phyloP scores from a whole-genome alignment of 345 rosid genomes.

The rapeseed (Brassica napus) region DNA sequence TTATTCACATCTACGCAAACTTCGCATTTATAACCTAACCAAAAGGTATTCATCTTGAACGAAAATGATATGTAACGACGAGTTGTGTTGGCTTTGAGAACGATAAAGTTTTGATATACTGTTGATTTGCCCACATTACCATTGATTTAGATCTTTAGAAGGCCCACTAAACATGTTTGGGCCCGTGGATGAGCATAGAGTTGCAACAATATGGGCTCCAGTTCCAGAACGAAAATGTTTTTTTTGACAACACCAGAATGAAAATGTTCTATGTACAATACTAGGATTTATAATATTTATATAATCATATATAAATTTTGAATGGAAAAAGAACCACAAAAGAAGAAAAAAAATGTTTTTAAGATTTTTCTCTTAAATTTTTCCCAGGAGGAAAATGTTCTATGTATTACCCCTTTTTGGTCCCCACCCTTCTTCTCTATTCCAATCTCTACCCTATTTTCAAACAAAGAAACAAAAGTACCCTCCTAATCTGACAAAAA shows the following conservation, averaged over 20 bases:
- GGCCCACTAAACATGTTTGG: not conserved
- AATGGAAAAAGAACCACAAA: not conserved
- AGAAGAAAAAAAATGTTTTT: not conserved
- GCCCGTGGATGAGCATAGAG: not conserved
- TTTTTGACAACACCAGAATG: not conserved
- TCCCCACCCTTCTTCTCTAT: slow-evolving; percentile 14
- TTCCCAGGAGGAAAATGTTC: slow-evolving; percentile 25
- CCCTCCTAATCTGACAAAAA: slow-evolving; percentile 30
- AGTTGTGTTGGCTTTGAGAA: no score
- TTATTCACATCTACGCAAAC: no score
- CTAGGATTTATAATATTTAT: not conserved
- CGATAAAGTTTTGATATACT: not conserved
- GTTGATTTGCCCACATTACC: not conserved
- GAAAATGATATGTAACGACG: no score
- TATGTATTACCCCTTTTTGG: slow-evolving; percentile 18
- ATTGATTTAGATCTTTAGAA: not conserved
- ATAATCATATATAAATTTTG: not conserved
- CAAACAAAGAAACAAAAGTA: slow-evolving; percentile 5
- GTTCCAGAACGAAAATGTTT: not conserved
- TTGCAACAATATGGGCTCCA: not conserved
- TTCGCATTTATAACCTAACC: no score
- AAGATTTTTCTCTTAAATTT: not conserved
- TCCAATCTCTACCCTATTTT: slow-evolving; percentile 27
- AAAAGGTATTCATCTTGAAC: no score
- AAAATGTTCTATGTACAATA: not conserved